Conservation (phyloP, 805 yeast species). For the Wickerhamomyces alni region DNA sequence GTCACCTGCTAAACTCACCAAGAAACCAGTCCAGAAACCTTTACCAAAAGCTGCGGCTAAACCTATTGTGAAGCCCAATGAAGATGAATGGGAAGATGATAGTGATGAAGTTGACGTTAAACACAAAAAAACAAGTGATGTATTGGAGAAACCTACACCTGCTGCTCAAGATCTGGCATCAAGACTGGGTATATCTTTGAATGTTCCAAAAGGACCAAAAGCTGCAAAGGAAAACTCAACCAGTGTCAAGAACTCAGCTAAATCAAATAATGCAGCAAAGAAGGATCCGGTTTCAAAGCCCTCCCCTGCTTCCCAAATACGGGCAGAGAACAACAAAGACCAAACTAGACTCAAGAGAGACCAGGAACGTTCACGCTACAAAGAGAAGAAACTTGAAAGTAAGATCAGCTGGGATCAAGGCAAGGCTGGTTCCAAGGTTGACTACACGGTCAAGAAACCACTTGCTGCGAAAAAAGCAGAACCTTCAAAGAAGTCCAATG, state of each 20-base stretch:
- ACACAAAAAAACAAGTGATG: not conserved
- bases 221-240: not conserved
- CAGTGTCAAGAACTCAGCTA: not conserved
- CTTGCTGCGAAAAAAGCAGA: not conserved
- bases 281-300: not conserved
- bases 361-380: slow-evolving; percentile 7
- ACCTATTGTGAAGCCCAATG: not conserved
- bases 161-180: slow-evolving; percentile 20
- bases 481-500: not conserved
- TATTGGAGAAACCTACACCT: slow-evolving; percentile 9
- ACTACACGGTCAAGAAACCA: slow-evolving; percentile 1
- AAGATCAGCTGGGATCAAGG: slow-evolving; percentile 11
- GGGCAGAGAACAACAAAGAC: not conserved
- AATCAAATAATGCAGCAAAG: not conserved
- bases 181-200: slow-evolving; percentile 16
- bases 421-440: slow-evolving; percentile 6
- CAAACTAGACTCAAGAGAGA: slow-evolving; percentile 3
- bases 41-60: no score
- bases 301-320: not conserved
- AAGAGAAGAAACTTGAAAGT: slow-evolving; percentile 5
- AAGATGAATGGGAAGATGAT: slow-evolving; percentile 1
- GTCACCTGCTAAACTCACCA: no score
- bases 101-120: slow-evolving; percentile 2
- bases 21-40: no score
- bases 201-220: not conserved